Evolutionary conservation across 208 protist genomes (phyloP).

Genomic region (Leishmania gerbilli): DNA sequence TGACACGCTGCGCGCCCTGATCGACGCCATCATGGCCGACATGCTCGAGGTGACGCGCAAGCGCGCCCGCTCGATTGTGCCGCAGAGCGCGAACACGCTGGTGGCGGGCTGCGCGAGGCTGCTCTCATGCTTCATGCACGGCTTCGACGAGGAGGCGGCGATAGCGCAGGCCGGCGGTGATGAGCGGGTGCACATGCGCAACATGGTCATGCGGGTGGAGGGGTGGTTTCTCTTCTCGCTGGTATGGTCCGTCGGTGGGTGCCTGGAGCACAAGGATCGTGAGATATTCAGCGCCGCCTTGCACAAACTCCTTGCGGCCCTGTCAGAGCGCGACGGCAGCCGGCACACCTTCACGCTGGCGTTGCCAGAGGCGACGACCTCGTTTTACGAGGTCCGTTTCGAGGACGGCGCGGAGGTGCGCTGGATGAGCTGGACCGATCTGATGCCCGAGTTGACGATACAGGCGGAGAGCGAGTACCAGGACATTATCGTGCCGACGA

Average conservation of each 20-base stretch:
- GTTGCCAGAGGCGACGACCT: conserved; percentile 70
- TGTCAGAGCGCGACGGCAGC: not conserved
- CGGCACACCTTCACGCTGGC: conserved; percentile 77
- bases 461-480: conserved; percentile 88
- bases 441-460: conserved; percentile 84
- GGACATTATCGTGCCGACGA: conserved; percentile 95
- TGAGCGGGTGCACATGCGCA: conserved; percentile 44
- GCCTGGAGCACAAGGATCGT: conserved; percentile 82
- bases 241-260: conserved; percentile 93
- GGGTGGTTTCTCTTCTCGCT: conserved; percentile 94
- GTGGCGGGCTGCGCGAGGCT: conserved; percentile 88
- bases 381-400: conserved; percentile 87
- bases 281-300: conserved; percentile 81
- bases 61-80: conserved; percentile 73
- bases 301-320: conserved; percentile 48
- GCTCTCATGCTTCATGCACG: conserved; percentile 62
- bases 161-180: conserved; percentile 23
- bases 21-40: conserved; percentile 71
- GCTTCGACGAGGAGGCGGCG: conserved; percentile 42
- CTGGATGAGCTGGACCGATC: conserved; percentile 83
- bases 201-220: conserved; percentile 81
- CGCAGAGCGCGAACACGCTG: conserved; percentile 68
- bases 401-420: conserved; percentile 72
- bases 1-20: conserved; percentile 45
- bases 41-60: conserved; percentile 87